phyloP scores from a whole-genome alignment of 352 stramenopile genomes.

The Phytopythium vexans region DNA sequence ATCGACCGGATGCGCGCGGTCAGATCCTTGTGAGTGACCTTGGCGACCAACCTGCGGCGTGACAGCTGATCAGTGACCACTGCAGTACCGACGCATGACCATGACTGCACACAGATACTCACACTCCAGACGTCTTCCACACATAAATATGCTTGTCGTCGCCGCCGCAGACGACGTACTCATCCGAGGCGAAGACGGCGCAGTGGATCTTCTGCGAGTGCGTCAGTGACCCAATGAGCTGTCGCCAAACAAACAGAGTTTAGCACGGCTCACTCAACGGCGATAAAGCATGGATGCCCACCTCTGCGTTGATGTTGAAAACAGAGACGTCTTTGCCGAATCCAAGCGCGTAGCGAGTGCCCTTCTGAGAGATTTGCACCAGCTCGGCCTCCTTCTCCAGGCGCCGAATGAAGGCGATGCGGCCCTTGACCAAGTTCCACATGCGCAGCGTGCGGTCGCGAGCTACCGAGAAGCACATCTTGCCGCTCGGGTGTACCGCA shows the following conservation, averaged over 20 bases:
- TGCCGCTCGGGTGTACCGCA: slow-evolving; percentile 85
- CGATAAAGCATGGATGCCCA: slow-evolving; percentile 4
- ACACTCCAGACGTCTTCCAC: slow-evolving; percentile 71
- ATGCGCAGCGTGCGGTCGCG: slow-evolving; percentile 84
- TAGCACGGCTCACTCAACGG: not conserved
- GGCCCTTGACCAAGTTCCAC: slow-evolving; percentile 90
- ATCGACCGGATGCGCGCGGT: slow-evolving; percentile 71
- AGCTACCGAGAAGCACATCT: slow-evolving; percentile 83
- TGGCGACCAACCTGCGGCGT: slow-evolving; percentile 49
- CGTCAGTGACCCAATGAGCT: slow-evolving; percentile 62
- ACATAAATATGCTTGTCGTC: slow-evolving; percentile 85
- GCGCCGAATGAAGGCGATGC: slow-evolving; percentile 84
- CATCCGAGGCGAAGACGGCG: slow-evolving; percentile 67
- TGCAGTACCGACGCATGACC: not conserved
- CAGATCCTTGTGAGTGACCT: slow-evolving; percentile 61
- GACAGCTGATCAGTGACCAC: slow-evolving; percentile 1
- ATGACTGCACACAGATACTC: slow-evolving; percentile 16
- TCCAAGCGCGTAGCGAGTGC: slow-evolving; percentile 62
- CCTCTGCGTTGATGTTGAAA: slow-evolving; percentile 80
- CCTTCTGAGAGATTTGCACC: slow-evolving; percentile 75
- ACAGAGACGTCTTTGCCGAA: slow-evolving; percentile 75
- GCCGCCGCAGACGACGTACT: slow-evolving; percentile 71
- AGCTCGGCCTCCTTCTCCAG: slow-evolving; percentile 78
- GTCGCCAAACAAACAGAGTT: slow-evolving; percentile 6
- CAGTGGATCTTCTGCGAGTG: slow-evolving; percentile 77